Base-by-base conservation (phyloP, 768 basidiomycete genomes). In the Phanerodontia chrysosporium region DNA sequence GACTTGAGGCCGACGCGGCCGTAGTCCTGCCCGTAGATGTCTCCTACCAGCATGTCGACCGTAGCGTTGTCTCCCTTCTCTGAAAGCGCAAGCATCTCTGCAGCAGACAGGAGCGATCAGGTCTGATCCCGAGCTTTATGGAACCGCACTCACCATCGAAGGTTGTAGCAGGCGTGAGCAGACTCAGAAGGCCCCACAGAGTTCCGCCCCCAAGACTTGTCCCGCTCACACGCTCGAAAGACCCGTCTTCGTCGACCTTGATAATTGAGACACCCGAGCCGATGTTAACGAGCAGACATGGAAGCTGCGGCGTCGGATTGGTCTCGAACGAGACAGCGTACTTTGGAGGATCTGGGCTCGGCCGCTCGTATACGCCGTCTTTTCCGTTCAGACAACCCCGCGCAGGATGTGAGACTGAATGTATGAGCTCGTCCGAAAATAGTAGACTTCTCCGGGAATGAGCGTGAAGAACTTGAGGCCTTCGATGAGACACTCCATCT, bases 1-100 rank as follows among this genome's bases (percentile, higher is more conserved):
- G 95, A 97, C 74, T 98, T 98, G 57, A 99, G 84, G 18, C 97
- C 97, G 35, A 99, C 84, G 61, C 90, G 89, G 72, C 83, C 86
- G 76, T 98, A 98, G 75, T 98, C 97, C 65, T 92, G 89, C n/a
- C 97, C 93, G 72, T 97, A 99, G 65, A 99, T 99, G 75, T 99
- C 97, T 35, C 97, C 96, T 46, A 99, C 95, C 49, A 98, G 86
- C 96, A 98, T 98, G 73, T 99, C 97, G 14, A 98, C 95, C 5
- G 81, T 80, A 45, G 90, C 84, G 70, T 99, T 98, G 74, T 97
- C 92, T 39, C 97, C 97, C 69, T 83, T 72, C 74, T 99, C 97
- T 0, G 97, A 97, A 22, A 99, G 80, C 8, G 86, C 83, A 64
- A 99, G 78, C 96, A 99, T 99, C 73, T 98, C 97, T 99, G 75